Percentiles rank a stretch among this genome's conserved stretches.
These are phyloP conservation scores for Phylloporus sp. DNA, from an alignment of 768 basidiomycete genomes.

Conservation along the genomic window DNA sequence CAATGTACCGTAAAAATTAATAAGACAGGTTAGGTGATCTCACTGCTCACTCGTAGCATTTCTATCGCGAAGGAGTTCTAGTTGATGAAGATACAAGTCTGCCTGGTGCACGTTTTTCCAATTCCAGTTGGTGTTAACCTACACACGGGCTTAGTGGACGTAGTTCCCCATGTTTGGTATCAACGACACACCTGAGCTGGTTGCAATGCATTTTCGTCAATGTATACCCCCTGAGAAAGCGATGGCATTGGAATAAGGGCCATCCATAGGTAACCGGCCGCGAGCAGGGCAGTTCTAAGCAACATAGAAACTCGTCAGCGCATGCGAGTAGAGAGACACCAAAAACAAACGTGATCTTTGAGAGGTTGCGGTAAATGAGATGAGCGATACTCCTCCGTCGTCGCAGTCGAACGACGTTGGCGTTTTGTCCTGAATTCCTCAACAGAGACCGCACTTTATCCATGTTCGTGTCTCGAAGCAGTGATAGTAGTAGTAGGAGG, in stretches of 20 bases:
- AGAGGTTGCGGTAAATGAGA: slow-evolving; percentile 32
- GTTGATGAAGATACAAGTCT: slow-evolving; percentile 69
- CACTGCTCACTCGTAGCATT: slow-evolving; percentile 73
- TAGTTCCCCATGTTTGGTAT: neutral
- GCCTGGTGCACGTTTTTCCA: slow-evolving; percentile 90
- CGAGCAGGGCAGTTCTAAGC: slow-evolving; percentile 52
- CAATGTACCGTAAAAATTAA: neutral
- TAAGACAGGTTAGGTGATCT: slow-evolving; percentile 28
- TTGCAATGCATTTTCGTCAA: slow-evolving; percentile 95
- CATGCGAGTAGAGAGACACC: neutral
- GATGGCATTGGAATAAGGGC: slow-evolving; percentile 63
- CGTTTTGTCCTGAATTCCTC: slow-evolving; percentile 19
- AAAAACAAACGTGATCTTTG: slow-evolving; percentile 29
- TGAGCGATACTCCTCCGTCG: slow-evolving; percentile 39
- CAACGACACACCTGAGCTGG: slow-evolving; percentile 69
- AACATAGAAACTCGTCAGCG: neutral
- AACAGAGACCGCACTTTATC: slow-evolving; percentile 21
- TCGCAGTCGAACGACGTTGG: slow-evolving; percentile 41
- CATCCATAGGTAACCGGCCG: slow-evolving; percentile 79
- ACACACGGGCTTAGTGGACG: slow-evolving; percentile 3
- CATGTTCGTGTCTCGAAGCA: slow-evolving; percentile 10
- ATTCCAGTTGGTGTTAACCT: slow-evolving; percentile 91
- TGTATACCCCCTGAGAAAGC: slow-evolving; percentile 69
- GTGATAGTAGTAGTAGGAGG: neutral
- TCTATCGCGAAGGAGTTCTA: slow-evolving; percentile 58